Percentiles rank a stretch among this genome's conserved stretches.
Evolutionary conservation across 306 rosid genomes (phyloP).

Genomic region (Rosa persica): DNA sequence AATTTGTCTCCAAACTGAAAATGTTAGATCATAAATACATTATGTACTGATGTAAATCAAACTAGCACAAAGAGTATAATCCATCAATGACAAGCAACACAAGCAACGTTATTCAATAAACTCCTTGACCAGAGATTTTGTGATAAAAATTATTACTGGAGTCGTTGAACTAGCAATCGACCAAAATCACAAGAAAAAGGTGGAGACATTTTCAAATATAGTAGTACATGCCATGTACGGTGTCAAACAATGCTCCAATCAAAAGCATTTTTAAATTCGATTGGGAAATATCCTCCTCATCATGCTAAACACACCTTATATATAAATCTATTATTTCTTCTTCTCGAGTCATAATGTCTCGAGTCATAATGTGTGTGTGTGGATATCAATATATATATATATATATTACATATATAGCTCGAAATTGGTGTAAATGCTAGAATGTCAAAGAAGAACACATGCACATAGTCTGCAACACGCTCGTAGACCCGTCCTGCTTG

Average conservation of each 20-base stretch:
- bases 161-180: not conserved
- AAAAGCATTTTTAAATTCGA: not conserved
- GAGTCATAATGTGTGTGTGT: not conserved
- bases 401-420: not conserved
- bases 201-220: not conserved
- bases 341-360: not conserved
- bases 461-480: not conserved
- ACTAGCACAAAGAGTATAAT: not conserved
- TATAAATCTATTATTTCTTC: not conserved
- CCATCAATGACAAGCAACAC: not conserved
- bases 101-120: not conserved
- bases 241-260: not conserved
- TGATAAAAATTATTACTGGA: not conserved
- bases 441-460: constrained; percentile 12
- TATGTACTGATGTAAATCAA: not conserved
- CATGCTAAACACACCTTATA: not conserved
- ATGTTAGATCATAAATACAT: no score
- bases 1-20: no score
- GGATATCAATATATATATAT: no score
- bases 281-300: not conserved
- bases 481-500: not conserved
- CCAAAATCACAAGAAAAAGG: not conserved
- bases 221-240: constrained; percentile 5
- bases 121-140: not conserved
- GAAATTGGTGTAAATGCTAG: constrained; percentile 11